Percentiles rank a stretch among this genome's conserved stretches.
Conservation (phyloP, 2,329 filamentous ascomycete species). For the Neurospora crassa region DNA sequence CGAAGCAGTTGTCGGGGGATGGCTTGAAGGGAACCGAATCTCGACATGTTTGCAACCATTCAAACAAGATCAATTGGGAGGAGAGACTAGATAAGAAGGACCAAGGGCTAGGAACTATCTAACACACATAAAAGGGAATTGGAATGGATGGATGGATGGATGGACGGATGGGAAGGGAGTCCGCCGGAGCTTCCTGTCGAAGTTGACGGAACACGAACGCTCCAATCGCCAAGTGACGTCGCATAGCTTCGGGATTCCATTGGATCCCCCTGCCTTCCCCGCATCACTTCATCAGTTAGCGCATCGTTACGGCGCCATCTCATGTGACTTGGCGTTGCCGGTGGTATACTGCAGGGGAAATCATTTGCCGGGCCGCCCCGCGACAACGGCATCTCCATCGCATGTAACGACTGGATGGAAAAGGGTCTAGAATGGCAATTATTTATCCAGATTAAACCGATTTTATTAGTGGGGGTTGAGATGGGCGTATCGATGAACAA, state of each 20-base stretch:
- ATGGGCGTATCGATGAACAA: background rate
- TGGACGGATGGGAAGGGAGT: background rate
- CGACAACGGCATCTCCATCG: background rate
- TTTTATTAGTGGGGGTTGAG: background rate
- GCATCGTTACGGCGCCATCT: background rate
- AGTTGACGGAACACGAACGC: background rate
- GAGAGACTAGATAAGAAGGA: background rate
- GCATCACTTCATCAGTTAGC: background rate
- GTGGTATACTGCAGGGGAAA: background rate
- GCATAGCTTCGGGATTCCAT: constrained; percentile 17
- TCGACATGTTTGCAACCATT: background rate
- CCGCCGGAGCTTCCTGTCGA: background rate
- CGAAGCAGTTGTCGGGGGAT: background rate
- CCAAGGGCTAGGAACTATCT: background rate
- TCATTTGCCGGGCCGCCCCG: background rate
- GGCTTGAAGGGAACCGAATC: background rate
- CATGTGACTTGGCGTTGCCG: background rate
- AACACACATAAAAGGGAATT: background rate
- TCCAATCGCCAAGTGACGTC: constrained; percentile 9
- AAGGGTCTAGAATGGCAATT: background rate
- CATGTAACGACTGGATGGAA: background rate
- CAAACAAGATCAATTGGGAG: background rate
- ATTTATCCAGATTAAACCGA: background rate
- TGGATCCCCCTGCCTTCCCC: background rate
- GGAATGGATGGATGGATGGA: background rate